Base-by-base conservation (phyloP, 441 rosid species). In the Euphorbia corollata region DNA sequence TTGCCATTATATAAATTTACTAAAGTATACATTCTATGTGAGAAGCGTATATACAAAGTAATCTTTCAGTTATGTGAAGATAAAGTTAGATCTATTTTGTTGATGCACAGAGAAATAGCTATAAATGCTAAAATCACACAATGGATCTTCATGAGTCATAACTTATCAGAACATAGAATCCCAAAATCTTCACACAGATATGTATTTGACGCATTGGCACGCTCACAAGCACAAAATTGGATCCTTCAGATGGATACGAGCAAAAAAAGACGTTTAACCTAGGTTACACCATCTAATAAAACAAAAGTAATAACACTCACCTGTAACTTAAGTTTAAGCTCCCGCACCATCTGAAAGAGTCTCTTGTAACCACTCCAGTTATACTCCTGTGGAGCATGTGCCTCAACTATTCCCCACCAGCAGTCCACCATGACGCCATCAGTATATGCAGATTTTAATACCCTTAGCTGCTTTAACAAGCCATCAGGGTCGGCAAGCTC, bases 341-440 rank as follows among this genome's bases (percentile, higher is more conserved):
- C 92, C 61, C 77, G 80, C 71, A 88, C 85, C 81, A 91, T 87
- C 81, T 87, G 97, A 75, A 87, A 87, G 67, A 90, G 94, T 75
- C 84, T 84, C 75, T 73, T 81, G 82, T 94, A 94, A 65, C 98
- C 99, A 74, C 74, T 91, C 99, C 99, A 91, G 73, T 86, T 89
- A 82, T 91, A 94, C 67, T 89, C 97, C 69, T 70, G 92, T 1
- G 99, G 99, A 63, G 86, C 78, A 78, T 87, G 92, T 63, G 90
- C 92, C 84, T 91, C 98, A 32, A 89, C 99, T 77, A 94, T 88
- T 71, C 99, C 98, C 99, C 99, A 94, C 99, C 99, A 94, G 81
- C 99, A 94, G 79, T 94, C 91, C 69, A 88, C 92, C 84, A 81
- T 84, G 61, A 91, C 84, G 45, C 98, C 98, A 77, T 94, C 97